A percentile compares a stretch with the other conserved stretches of the same genome.
These are phyloP conservation scores for Hemisphaericaspora xylofermentans DNA, from an alignment of 1,139 yeast species.

Conservation along the genomic window DNA sequence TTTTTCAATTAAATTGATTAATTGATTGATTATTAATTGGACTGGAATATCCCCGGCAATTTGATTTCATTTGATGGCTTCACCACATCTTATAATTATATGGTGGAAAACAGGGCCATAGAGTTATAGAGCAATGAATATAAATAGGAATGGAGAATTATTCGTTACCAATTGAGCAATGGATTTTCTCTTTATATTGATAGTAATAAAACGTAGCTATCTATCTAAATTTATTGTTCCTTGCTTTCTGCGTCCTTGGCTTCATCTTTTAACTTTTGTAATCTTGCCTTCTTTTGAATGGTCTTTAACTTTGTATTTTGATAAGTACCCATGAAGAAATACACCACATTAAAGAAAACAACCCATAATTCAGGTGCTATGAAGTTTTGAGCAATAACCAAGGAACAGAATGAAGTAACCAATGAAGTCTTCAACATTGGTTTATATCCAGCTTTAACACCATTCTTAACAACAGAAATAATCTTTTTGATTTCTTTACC, in stretches of 20 bases:
- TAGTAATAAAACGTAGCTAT: neutral
- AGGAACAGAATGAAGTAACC: constrained; percentile 60
- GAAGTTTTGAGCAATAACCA: constrained; percentile 72
- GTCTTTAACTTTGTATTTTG: constrained; percentile 69
- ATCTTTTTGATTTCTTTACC: constrained; percentile 22
- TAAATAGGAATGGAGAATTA: too few species aligned
- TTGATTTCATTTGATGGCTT: too few species aligned
- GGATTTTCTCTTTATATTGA: neutral
- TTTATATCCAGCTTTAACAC: constrained; percentile 52
- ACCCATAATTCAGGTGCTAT: constrained; percentile 80
- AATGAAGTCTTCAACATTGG: constrained; percentile 65
- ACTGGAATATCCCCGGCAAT: too few species aligned
- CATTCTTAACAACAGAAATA: constrained; percentile 22
- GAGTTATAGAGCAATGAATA: neutral
- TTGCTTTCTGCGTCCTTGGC: neutral
- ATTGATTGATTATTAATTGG: too few species aligned
- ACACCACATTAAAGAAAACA: constrained; percentile 73
- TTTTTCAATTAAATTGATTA: too few species aligned
- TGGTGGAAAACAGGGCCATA: too few species aligned
- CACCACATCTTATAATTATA: too few species aligned
- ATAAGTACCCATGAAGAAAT: constrained; percentile 72
- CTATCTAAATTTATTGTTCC: neutral
- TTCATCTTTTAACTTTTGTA: constrained; percentile 5
- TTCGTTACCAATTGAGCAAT: too few species aligned
- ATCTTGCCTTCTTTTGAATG: constrained; percentile 24